Evolutionary conservation across 176 grass and related monocot species (phyloP), one percentile per base, ranked within the genome.

Genomic region (Pontederia paniculata): DNA sequence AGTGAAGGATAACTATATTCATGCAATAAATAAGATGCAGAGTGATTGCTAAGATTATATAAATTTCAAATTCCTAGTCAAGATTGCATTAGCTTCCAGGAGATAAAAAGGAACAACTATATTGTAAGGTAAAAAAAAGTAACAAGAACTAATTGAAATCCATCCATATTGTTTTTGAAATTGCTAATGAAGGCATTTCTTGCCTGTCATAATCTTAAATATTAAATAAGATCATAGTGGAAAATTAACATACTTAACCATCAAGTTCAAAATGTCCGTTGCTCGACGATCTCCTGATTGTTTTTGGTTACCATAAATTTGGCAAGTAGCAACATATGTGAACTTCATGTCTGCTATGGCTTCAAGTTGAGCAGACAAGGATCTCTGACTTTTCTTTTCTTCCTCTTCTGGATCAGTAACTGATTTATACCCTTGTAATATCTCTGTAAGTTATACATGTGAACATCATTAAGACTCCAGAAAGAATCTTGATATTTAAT

Each of bases 301-400:
- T 73, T 96, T 96, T 72, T 96, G 90, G 73, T 89, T 96, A 42
- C 90, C 90, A 62, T 89, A 95, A 68, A 87, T 94, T 70, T 94
- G 83, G 65, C 88, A 94, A 42, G 88, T 94, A 10, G 88, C 88
- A 54, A 94, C 88, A 66, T 87, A 94, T 54, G 88, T 94, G 59
- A 94, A 94, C 70, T 87, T 94, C 83, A 94, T 83, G 45, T 94
- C 83, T 51, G 88, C 80, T 78, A 94, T 72, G 66, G 88, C 88
- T 68, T 94, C 88, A 43, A 94, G 80, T 58, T 84, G 86, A 72
- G 77, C 75, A 68, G 81, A 89, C 21, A 89, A 64, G 44, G 86
- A 84, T 54, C 86, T 81, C 64, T 89, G 86, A 59, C 81, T 89
- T 55, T 70, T 86, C 63, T 75, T 88, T 58, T 94, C 88, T 71